Evolutionary conservation across 2,329 filamentous ascomycete genomes (phyloP).

Genomic region (Dendryphion nanum): DNA sequence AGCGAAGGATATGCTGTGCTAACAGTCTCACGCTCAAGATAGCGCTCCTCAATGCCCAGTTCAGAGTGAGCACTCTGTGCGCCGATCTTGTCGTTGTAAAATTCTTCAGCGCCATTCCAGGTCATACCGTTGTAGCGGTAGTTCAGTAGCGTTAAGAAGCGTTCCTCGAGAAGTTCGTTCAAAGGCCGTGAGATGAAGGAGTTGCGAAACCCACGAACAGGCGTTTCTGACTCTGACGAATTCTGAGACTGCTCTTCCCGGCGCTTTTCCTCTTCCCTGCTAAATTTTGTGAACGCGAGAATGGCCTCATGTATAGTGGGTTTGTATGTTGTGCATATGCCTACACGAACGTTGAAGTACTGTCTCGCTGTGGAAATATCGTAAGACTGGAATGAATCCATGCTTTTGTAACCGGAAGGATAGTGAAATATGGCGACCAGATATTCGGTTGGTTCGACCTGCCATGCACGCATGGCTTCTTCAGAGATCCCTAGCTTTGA

Average conservation of each 20-base stretch:
- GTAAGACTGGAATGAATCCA: constrained; percentile 54
- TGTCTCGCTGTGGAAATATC: constrained; percentile 35
- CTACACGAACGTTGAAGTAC: constrained; percentile 62
- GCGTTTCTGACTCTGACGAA: constrained; percentile 3
- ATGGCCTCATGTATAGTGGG: constrained; percentile 59
- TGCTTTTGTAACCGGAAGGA: constrained; percentile 57
- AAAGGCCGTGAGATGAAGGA: constrained; percentile 73
- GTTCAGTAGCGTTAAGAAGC: constrained; percentile 62
- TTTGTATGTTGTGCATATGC: constrained; percentile 71
- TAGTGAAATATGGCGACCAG: constrained; percentile 71
- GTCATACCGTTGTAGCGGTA: constrained; percentile 55
- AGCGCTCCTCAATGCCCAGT: constrained; percentile 40
- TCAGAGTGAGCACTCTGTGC: constrained; percentile 21
- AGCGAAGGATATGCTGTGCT: constrained; percentile 43
- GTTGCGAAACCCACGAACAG: constrained; percentile 46
- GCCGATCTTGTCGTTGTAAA: constrained; percentile 50
- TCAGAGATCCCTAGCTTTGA: constrained; percentile 70
- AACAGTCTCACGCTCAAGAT: constrained; percentile 35
- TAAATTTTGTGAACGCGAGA: constrained; percentile 49
- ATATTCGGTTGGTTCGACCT: constrained; percentile 64
- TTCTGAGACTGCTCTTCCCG: constrained; percentile 19
- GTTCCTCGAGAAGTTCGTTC: constrained; percentile 64
- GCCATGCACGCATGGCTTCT: constrained; percentile 76
- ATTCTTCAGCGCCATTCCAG: constrained; percentile 68
- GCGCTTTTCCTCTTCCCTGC: constrained; percentile 29